Conservation (phyloP, 2,329 filamentous ascomycete species). For the Bipolaris sorokiniana region DNA sequence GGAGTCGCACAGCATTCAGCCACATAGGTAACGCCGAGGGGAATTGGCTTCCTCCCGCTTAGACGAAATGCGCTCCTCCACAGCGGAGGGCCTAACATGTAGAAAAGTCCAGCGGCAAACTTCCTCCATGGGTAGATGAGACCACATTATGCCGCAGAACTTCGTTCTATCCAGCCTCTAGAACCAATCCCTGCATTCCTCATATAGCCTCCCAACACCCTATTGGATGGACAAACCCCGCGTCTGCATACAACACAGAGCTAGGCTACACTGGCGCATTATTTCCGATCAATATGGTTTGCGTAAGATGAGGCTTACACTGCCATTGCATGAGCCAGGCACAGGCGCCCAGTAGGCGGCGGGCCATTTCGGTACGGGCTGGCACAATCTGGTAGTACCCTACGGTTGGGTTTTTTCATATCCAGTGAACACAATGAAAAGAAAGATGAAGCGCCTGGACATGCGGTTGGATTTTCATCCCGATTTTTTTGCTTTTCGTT, state of each 20-base stretch:
- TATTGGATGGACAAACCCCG: neutral
- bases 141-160: neutral
- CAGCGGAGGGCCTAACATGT: neutral
- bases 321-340: slow-evolving; percentile 8
- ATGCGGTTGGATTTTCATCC: neutral
- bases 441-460: neutral
- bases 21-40: neutral
- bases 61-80: neutral
- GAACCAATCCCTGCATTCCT: slow-evolving; percentile 2
- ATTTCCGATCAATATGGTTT: slow-evolving; percentile 6
- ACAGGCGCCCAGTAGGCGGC: neutral
- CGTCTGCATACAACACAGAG: slow-evolving; percentile 3
- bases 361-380: slow-evolving; percentile 4
- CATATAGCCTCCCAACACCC: slow-evolving; percentile 1
- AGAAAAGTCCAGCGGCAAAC: neutral
- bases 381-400: neutral
- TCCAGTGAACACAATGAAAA: neutral
- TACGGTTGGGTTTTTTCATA: neutral
- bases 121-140: neutral
- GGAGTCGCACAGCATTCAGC: neutral
- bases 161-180: slow-evolving; percentile 2
- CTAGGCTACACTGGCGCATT: neutral
- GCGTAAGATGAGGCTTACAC: slow-evolving; percentile 1
- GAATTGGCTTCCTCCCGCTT: neutral
- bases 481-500: neutral